Evolutionary conservation across 495 filamentous ascomycete genomes (phyloP).

Genomic region (Daldinia caldariorum): DNA sequence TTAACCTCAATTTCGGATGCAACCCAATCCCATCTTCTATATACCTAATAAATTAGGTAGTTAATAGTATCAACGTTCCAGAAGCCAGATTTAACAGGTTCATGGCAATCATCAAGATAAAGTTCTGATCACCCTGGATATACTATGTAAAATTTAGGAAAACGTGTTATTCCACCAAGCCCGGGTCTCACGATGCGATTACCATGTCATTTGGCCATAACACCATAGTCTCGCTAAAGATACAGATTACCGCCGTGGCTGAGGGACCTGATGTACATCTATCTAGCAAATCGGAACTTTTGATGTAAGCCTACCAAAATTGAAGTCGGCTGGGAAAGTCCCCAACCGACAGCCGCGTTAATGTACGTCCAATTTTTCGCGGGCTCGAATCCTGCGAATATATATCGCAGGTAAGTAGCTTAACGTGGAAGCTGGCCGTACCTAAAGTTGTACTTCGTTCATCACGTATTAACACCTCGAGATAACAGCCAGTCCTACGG

Average conservation of each 20-base stretch:
- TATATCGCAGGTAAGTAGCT: not conserved
- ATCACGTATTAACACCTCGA: not conserved
- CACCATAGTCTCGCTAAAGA: not conserved
- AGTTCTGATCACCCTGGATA: constrained; percentile 1
- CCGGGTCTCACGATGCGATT: not conserved
- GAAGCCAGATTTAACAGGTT: constrained; percentile 14
- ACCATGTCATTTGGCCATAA: no score
- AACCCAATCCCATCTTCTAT: not conserved
- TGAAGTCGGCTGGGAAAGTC: not conserved
- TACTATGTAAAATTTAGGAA: not conserved
- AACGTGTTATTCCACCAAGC: constrained; percentile 4
- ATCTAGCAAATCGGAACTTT: not conserved
- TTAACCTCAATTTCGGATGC: constrained; percentile 20
- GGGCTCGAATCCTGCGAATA: not conserved
- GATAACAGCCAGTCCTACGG: not conserved
- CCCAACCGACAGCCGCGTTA: not conserved
- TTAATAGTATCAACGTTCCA: constrained; percentile 12
- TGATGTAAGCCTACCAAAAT: not conserved
- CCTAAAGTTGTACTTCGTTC: not conserved
- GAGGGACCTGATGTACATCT: not conserved
- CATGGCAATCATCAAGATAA: not conserved
- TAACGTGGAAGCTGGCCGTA: not conserved
- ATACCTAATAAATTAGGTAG: no score
- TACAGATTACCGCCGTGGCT: not conserved
- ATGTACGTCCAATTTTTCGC: not conserved